phyloP scores from a whole-genome alignment of 2,329 filamentous ascomycete genomes.

The Zarea fungicola region DNA sequence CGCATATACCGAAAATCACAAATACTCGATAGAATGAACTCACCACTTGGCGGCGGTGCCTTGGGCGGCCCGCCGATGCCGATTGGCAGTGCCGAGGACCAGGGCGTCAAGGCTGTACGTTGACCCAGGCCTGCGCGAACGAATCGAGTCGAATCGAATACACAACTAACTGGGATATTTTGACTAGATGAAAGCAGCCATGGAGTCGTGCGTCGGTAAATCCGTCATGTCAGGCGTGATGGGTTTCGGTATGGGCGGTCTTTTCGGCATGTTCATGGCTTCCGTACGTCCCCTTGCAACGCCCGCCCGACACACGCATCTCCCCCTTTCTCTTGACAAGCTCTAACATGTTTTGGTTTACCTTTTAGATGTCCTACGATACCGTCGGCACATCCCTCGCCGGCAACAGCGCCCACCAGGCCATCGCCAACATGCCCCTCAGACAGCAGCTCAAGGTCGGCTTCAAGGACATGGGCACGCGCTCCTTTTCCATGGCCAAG shows the following conservation, averaged over 20 bases:
- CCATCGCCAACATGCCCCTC: slow-evolving; percentile 64
- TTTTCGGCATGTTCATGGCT: slow-evolving; percentile 97
- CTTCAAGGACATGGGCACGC: slow-evolving; percentile 90
- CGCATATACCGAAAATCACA: background rate
- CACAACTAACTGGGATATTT: slow-evolving; percentile 7
- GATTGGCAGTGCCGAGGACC: slow-evolving; percentile 38
- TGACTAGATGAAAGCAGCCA: slow-evolving; percentile 69
- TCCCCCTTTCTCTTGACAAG: background rate
- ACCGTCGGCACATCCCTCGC: slow-evolving; percentile 66
- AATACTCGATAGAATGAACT: slow-evolving; percentile 31
- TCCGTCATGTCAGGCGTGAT: slow-evolving; percentile 84
- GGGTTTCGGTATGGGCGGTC: slow-evolving; percentile 88
- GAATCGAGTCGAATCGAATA: background rate
- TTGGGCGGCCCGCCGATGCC: slow-evolving; percentile 17
- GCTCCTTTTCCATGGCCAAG: slow-evolving; percentile 78
- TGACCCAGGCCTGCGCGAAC: slow-evolving; percentile 2
- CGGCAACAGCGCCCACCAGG: slow-evolving; percentile 30
- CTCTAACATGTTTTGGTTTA: background rate
- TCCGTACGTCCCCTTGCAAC: slow-evolving; percentile 56
- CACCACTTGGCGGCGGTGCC: slow-evolving; percentile 23
- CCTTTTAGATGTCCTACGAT: slow-evolving; percentile 87
- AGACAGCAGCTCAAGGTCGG: slow-evolving; percentile 78
- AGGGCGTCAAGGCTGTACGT: slow-evolving; percentile 47
- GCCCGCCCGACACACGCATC: background rate
- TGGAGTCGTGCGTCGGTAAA: slow-evolving; percentile 92